Evolutionary conservation across 768 basidiomycete genomes (phyloP).

Genomic region (Naganishia friedmannii): DNA sequence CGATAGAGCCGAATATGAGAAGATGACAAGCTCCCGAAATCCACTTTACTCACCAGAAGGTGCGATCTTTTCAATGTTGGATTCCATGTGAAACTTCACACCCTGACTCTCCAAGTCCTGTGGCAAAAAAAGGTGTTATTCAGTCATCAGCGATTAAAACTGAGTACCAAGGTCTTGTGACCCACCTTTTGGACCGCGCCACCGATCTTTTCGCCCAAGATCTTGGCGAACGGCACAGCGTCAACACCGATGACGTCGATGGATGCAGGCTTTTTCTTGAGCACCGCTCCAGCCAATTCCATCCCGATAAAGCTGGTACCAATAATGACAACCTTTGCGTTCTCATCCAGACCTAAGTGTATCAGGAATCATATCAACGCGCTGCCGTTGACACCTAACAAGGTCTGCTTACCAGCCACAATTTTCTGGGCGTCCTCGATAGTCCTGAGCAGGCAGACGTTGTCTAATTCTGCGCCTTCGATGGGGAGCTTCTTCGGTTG

Average conservation of each 20-base stretch:
- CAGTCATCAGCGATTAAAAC: background rate
- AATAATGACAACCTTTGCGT: conserved; percentile 78
- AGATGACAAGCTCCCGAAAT: background rate
- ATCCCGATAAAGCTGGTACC: conserved; percentile 89
- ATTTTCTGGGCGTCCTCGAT: conserved; percentile 68
- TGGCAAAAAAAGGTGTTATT: conserved; percentile 13
- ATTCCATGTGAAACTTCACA: conserved; percentile 76
- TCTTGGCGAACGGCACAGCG: conserved; percentile 71
- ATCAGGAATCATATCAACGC: background rate
- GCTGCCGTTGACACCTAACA: background rate
- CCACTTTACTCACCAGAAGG: conserved; percentile 54
- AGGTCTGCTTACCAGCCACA: conserved; percentile 55
- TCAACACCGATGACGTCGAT: conserved; percentile 83
- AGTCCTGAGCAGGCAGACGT: conserved; percentile 71
- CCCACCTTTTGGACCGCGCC: conserved; percentile 69
- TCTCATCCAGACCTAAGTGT: conserved; percentile 53
- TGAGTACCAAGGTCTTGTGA: background rate
- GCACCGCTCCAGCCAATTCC: conserved; percentile 68
- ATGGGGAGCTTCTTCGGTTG: conserved; percentile 71
- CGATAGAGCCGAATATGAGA: background rate
- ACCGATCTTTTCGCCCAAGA: conserved; percentile 78
- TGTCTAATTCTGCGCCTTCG: conserved; percentile 68
- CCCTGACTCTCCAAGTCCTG: conserved; percentile 78
- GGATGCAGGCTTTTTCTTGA: conserved; percentile 72
- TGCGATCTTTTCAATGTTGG: conserved; percentile 66